A percentile compares a stretch with the other conserved stretches of the same genome.
phyloP scores from a whole-genome alignment of 164 flowering plant genomes.

The Dillenia suffruticosa region DNA sequence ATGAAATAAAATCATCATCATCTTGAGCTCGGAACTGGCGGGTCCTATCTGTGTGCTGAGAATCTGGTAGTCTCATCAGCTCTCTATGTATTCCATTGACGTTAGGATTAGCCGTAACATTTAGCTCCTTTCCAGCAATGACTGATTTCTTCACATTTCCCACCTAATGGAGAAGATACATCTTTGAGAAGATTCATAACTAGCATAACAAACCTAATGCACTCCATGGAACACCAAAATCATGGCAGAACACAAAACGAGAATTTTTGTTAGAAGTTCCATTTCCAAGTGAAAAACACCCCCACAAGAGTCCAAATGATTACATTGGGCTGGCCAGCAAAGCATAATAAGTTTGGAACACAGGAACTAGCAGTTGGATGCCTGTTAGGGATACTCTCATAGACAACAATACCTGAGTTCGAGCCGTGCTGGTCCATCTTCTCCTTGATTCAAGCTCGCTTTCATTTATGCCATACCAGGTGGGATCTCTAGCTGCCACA shows the following conservation, averaged over 20 bases:
- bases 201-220: no score
- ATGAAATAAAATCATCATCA: slow-evolving; percentile 72
- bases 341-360: no score
- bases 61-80: slow-evolving; percentile 61
- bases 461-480: slow-evolving; percentile 69
- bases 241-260: no score
- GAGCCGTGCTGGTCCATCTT: slow-evolving; percentile 77
- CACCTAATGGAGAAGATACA: slow-evolving; percentile 40
- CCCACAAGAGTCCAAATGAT: not conserved
- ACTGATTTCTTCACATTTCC: slow-evolving; percentile 53
- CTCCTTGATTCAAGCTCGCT: slow-evolving; percentile 73
- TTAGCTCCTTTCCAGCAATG: slow-evolving; percentile 41
- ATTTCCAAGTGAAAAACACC: not conserved
- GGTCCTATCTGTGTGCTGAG: slow-evolving; percentile 39
- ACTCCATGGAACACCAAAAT: no score
- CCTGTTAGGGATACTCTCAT: no score
- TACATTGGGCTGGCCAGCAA: no score
- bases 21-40: slow-evolving; percentile 37
- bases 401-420: slow-evolving; percentile 47
- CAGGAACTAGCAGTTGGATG: no score
- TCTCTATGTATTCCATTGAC: slow-evolving; percentile 61
- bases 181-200: slow-evolving; percentile 1
- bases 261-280: not conserved
- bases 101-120: slow-evolving; percentile 22
- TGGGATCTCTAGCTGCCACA: slow-evolving; percentile 83